Evolutionary conservation across 2,329 filamentous ascomycete species (phyloP), one percentile per base, ranked within the genome.

Genomic region (Ceratocystis huliohia): DNA sequence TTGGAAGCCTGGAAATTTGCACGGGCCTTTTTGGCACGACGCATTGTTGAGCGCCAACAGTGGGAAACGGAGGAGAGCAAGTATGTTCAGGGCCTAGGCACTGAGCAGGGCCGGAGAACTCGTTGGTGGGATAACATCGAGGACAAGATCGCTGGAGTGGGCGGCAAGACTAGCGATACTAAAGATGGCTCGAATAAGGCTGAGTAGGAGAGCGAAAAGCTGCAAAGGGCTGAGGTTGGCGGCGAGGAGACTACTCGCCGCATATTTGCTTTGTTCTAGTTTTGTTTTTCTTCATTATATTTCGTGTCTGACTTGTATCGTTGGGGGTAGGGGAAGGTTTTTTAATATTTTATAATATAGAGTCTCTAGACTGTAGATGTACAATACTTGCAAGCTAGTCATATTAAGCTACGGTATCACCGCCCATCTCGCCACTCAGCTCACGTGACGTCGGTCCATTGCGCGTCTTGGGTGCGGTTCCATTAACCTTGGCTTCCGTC

Each of bases 1-100:
- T 86, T 85, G 0, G 88, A 93, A 75, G 84, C 85, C 1, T 93
- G 88, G 88, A 84, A 83, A 71, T 92, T 92, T 72, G 81, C 85
- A 4, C 78, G 85, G 46, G 88, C 88, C 0, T 90, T 82, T 69
- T 76, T 85, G 63, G 87, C 87, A 20, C 77, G 88, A 46, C 77
- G 81, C 53, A 76, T 79, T 30, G 78, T 87, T 59, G 88, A 91
- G 78, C 78, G 87, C 66, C 73, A 78, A 70, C 78, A 82, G 71
- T 92, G 88, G 87, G 86, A 89, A 73, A 82, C 86, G 69, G 82
- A 88, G 68, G 87, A 90, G 76, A 80, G 80, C 69, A 81, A 79
- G 70, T 90, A 83, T 73, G 82, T 80, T 1, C 84, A 83, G 7
- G 84, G 84, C 22, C 81, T 82, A n/a, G 84, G 84, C 2, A 78